Conservation (phyloP, 139 green algal genomes). For the Mychonastes homosphaera region DNA sequence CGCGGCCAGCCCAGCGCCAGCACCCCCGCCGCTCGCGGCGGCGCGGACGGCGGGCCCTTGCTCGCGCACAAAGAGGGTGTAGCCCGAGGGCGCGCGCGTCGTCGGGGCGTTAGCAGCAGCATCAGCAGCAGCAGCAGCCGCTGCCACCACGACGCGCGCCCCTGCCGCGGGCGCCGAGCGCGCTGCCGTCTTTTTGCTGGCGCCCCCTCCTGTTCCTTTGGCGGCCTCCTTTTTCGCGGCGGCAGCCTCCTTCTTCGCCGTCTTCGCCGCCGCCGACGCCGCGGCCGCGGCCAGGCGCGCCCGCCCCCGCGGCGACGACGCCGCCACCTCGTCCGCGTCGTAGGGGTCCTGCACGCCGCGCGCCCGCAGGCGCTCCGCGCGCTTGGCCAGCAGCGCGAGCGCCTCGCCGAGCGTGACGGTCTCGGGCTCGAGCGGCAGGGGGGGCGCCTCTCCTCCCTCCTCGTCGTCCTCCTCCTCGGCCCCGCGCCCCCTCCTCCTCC, state of each 20-base stretch:
- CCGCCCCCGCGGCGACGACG: neutral
- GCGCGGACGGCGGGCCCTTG: slow-evolving; percentile 1
- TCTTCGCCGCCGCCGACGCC: neutral
- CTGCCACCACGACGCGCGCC: too few species aligned
- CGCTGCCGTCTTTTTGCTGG: neutral
- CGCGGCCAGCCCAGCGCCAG: neutral
- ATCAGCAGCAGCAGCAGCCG: too few species aligned
- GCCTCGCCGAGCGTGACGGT: slow-evolving; percentile 23
- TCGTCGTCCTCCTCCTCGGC: neutral
- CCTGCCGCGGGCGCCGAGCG: neutral
- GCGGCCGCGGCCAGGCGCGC: neutral
- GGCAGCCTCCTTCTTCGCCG: too few species aligned
- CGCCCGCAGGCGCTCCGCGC: neutral
- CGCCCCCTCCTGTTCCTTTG: neutral
- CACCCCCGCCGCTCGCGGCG: neutral
- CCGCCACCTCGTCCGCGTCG: slow-evolving; percentile 1
- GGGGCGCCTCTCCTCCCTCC: too few species aligned
- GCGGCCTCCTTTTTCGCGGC: too few species aligned
- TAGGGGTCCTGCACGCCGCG: slow-evolving; percentile 14
- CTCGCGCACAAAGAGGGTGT: neutral
- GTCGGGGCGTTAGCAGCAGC: too few species aligned
- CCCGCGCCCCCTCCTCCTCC: slow-evolving; percentile 5
- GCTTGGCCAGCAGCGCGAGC: slow-evolving; percentile 11
- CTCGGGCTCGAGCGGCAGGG: too few species aligned
- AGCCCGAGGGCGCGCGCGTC: too few species aligned